Conservation (phyloP, 352 stramenopile genomes). For the Sclerospora graminicola region DNA sequence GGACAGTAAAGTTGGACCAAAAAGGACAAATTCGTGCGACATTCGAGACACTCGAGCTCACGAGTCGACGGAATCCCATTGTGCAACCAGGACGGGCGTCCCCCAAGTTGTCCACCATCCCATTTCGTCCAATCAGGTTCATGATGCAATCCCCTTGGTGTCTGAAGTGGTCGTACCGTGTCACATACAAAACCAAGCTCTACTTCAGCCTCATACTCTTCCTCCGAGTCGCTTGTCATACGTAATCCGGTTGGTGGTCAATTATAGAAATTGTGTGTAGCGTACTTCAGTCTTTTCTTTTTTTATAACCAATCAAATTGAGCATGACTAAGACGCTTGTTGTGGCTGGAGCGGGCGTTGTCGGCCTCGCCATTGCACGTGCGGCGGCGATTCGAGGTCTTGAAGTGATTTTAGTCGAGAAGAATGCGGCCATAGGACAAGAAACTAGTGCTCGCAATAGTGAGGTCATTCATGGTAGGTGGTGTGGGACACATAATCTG, state of each 20-base stretch:
- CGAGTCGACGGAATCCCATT: slow-evolving; percentile 33
- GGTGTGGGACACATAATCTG: slow-evolving; percentile 7
- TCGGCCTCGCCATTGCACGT: slow-evolving; percentile 65
- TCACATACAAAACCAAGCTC: slow-evolving; percentile 67
- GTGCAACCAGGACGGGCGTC: slow-evolving; percentile 83
- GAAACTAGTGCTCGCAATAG: slow-evolving; percentile 89
- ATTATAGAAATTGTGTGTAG: not conserved
- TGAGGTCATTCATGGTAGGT: slow-evolving; percentile 90
- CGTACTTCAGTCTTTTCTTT: not conserved
- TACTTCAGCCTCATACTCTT: slow-evolving; percentile 42
- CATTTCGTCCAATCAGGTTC: slow-evolving; percentile 77
- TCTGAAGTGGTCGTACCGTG: slow-evolving; percentile 9
- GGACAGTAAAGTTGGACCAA: slow-evolving; percentile 91
- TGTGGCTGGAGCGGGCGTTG: slow-evolving; percentile 61
- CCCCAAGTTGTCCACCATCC: slow-evolving; percentile 90
- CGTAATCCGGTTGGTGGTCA: slow-evolving; percentile 9
- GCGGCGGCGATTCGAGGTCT: slow-evolving; percentile 38
- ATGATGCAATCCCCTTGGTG: slow-evolving; percentile 30
- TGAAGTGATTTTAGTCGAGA: slow-evolving; percentile 85
- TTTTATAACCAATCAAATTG: not conserved
- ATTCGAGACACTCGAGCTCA: slow-evolving; percentile 42
- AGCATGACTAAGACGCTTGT: slow-evolving; percentile 39
- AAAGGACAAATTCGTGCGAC: slow-evolving; percentile 50
- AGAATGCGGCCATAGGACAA: slow-evolving; percentile 65
- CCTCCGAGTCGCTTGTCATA: slow-evolving; percentile 41